Evolutionary conservation across 768 basidiomycete species (phyloP).

Genomic region (Atractiella rhizophila): DNA sequence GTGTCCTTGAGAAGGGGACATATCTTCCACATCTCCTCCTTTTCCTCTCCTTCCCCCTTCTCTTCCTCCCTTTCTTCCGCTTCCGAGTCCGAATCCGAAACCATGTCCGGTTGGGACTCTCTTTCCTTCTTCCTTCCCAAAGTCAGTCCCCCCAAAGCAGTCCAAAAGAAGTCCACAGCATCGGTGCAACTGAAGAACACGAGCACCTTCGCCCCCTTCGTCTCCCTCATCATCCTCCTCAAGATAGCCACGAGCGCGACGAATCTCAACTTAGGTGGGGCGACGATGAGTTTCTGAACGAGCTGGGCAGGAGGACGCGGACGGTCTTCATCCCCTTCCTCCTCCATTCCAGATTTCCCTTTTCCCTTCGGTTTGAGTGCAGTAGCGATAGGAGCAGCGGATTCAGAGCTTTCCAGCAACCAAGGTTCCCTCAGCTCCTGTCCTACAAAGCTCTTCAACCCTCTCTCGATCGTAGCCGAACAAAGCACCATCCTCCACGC

Average conservation of each 20-base stretch:
- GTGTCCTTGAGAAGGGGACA: slow-evolving; percentile 51
- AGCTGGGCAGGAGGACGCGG: slow-evolving; percentile 59
- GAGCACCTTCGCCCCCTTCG: slow-evolving; percentile 43
- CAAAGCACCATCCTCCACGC: slow-evolving; percentile 61
- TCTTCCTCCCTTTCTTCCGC: slow-evolving; percentile 17
- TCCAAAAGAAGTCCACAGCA: slow-evolving; percentile 94
- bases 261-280: slow-evolving; percentile 77
- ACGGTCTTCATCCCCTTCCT: slow-evolving; percentile 22
- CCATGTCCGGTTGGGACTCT: slow-evolving; percentile 9
- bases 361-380: not conserved
- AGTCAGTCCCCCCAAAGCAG: slow-evolving; percentile 40
- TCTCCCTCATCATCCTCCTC: slow-evolving; percentile 29
- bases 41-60: slow-evolving; percentile 16
- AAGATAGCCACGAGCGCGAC: slow-evolving; percentile 70
- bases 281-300: slow-evolving; percentile 64
- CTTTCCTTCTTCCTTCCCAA: slow-evolving; percentile 30
- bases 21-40: slow-evolving; percentile 24
- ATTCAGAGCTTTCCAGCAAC: slow-evolving; percentile 47
- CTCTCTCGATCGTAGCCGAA: slow-evolving; percentile 86
- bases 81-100: slow-evolving; percentile 7
- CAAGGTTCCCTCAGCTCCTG: slow-evolving; percentile 50
- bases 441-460: slow-evolving; percentile 79
- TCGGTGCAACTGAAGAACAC: slow-evolving; percentile 94
- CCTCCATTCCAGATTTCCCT: not conserved
- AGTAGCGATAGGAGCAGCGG: not conserved